Evolutionary conservation across 2,329 filamentous ascomycete genomes (phyloP), one percentile per base, ranked within the genome.

Genomic region (Ustilaginoidea virens): DNA sequence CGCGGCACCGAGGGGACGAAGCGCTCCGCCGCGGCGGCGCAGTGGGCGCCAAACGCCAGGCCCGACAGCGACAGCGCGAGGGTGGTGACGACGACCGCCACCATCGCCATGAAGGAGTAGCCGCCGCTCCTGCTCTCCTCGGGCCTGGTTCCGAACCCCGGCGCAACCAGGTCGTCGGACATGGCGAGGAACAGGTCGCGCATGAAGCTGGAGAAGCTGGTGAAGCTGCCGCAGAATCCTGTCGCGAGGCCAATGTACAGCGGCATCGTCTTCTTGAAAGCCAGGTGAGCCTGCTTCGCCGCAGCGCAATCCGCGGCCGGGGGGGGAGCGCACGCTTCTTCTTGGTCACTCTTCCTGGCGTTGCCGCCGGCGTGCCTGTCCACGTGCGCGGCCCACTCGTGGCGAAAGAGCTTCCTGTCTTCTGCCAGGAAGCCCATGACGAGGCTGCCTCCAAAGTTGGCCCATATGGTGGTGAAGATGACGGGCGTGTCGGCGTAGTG

Each of bases 211-310:
- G 85, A 92, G 52, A 93, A 93, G 7, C 79, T 86, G 0, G 86
- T 94, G 44, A 90, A 81, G 39, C 80, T 86, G 36, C 87, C 82
- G 44, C 83, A 92, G 51, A 90, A 90, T 8, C 80, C 87, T 0
- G 80, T 92, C 0, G 81, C 71, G 5, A 94, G 68, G 28, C 80
- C 86, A 33, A 92, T 78, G 46, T 92, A 93, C 1, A 93, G 61
- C 0, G 87, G 86, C 17, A 92, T 79, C 0, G 80, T 80, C 58
- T 92, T 92, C 48, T 93, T 93, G 17, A 62, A 55, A 5, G 72
- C 61, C 21, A 66, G 49, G 45, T 80, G 70, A 2, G 61, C 62
- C 44, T 75, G 68, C 40, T 63, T 66, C 4, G 60, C 60, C 3
- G 60, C 55, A 5, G 49, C 47, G 4, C 62, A 39, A 31, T 64